These are phyloP conservation scores for Mortierella antarctica DNA, from an alignment of 192 early-diverging fungal species.

Conservation along the genomic window DNA sequence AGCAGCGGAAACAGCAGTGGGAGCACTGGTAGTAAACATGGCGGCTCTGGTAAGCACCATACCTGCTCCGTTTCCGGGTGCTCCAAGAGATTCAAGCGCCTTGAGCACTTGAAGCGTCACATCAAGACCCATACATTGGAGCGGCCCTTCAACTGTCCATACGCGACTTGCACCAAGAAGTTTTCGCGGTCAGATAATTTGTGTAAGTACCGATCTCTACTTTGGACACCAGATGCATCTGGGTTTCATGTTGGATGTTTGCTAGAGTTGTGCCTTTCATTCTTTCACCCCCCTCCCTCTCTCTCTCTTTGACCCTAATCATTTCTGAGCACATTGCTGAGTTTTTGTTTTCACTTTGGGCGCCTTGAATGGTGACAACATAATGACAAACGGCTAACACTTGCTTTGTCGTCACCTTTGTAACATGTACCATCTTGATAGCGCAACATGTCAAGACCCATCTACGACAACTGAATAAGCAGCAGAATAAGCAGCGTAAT, in stretches of 20 bases:
- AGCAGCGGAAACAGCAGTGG: conserved; percentile 16
- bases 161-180: conserved; percentile 58
- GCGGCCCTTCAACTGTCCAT: conserved; percentile 65
- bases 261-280: neutral
- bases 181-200: conserved; percentile 70
- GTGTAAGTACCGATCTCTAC: conserved; percentile 15
- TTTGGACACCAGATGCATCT: neutral
- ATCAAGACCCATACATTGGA: conserved; percentile 69
- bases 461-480: conserved; percentile 40
- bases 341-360: neutral
- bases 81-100: conserved; percentile 63
- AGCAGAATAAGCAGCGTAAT: conserved; percentile 36
- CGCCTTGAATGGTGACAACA: neutral
- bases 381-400: neutral
- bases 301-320: neutral
- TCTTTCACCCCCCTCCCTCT: neutral
- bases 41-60: conserved; percentile 57
- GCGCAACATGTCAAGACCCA: conserved; percentile 71
- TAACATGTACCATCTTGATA: neutral
- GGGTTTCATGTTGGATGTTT: neutral
- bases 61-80: conserved; percentile 61
- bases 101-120: conserved; percentile 69
- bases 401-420: neutral
- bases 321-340: too few relatives aligned
- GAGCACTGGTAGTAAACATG: conserved; percentile 27